Conservation (phyloP, 2,329 filamentous ascomycete species). For the Drechslerella stenobrocha region DNA sequence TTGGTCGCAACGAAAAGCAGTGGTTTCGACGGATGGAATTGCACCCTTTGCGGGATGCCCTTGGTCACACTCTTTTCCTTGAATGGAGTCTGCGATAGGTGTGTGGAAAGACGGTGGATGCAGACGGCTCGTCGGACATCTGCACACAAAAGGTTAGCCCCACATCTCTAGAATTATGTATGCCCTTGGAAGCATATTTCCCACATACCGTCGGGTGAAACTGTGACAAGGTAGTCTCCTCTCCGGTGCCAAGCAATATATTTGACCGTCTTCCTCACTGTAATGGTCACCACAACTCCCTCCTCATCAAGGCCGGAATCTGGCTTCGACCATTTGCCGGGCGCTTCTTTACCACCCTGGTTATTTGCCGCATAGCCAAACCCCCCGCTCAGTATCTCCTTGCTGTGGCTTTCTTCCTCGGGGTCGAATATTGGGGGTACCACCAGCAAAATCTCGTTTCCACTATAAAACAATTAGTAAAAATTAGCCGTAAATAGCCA, state of each 20-base stretch:
- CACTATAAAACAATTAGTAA: conserved; percentile 55
- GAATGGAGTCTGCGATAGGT: conserved; percentile 93
- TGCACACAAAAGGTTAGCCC: conserved; percentile 24
- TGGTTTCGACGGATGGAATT: conserved; percentile 91
- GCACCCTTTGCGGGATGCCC: conserved; percentile 63
- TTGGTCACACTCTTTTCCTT: conserved; percentile 57
- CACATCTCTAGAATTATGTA: background rate
- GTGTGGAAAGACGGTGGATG: conserved; percentile 93
- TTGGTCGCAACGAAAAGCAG: conserved; percentile 96
- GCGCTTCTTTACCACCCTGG: conserved; percentile 68
- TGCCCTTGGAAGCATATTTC: background rate
- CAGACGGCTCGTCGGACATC: conserved; percentile 67
- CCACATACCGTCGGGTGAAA: conserved; percentile 73
- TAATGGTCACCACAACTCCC: conserved; percentile 77
- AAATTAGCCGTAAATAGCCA: conserved; percentile 13
- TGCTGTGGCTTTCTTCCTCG: conserved; percentile 72
- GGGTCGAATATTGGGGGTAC: conserved; percentile 73
- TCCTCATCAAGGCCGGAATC: conserved; percentile 69
- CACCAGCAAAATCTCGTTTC: conserved; percentile 82
- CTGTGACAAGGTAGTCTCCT: conserved; percentile 91
- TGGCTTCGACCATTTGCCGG: conserved; percentile 82
- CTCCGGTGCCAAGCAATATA: conserved; percentile 90
- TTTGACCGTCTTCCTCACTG: conserved; percentile 79
- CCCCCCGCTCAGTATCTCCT: conserved; percentile 79
- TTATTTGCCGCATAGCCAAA: conserved; percentile 80